Evolutionary conservation across 1,139 yeast genomes (phyloP), one percentile per base, ranked within the genome.

Genomic region (Hansenula lynferdii): DNA sequence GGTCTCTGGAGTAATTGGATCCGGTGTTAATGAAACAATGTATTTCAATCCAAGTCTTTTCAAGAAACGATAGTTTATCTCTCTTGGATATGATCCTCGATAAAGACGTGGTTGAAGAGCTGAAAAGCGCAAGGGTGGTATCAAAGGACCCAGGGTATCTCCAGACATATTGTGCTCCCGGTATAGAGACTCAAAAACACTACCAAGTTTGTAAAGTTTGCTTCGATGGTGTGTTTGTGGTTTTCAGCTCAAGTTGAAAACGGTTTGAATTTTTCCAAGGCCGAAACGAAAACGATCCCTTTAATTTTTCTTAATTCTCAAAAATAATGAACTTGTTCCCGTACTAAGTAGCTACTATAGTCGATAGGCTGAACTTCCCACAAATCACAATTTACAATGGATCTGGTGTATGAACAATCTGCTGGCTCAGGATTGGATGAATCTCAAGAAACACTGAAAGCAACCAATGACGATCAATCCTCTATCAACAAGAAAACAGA

Each of bases 11-110:
- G 77, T 71, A 22, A 87, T 72, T 4, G 92, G 85, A 18, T 75
- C 74, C 3, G 97, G 95, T 0, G 95, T 84, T 41, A 92, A 60
- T 4, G 95, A 82, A 10, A 92, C 68, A 37, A 92, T 80, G 9
- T 92, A 84, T 53, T 72, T 79, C 39, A 92, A 67, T 31, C 73
- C 65, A 27, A 89, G 68, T 24, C 87, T 70, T 47, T 72, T 66
- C n/a, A 92, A 65, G 54, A 83, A 92, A n/a, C 80, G 71, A 42
- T 75, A 70, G 56, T 87, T 89, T 42, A 81, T 73, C 37, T 77
- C 77, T 39, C 94, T 72, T 1, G 97, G 97, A 52, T 85, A 85
- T 1, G 95, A 83, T 0, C 97, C 97, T 36, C 97, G 67, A 54
- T 80, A 85, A 5, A 90, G 65, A 39, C 74, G 69, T 2, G 85